Percentiles rank a stretch among this genome's conserved stretches.
phyloP scores from a whole-genome alignment of 352 stramenopile species.

The Hyaloperonospora brassicae region DNA sequence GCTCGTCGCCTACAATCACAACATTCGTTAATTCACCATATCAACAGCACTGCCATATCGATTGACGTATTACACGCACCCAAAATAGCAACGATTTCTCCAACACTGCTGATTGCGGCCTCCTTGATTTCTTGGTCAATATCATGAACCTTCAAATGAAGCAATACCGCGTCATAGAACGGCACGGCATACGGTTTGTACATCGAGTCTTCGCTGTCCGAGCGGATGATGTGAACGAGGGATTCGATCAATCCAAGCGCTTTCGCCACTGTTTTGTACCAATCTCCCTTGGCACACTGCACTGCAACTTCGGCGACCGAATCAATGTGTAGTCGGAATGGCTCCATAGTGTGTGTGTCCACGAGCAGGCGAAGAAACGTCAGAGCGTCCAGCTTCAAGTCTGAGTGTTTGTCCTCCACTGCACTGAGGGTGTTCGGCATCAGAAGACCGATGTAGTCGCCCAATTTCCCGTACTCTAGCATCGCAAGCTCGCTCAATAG shows the following conservation, averaged over 20 bases:
- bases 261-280: conserved; percentile 98
- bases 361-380: conserved; percentile 89
- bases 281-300: conserved; percentile 90
- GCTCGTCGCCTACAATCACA: conserved; percentile 52
- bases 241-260: conserved; percentile 89
- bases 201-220: conserved; percentile 24
- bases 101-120: conserved; percentile 88
- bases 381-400: conserved; percentile 94
- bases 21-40: conserved; percentile 5
- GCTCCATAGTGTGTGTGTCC: conserved; percentile 78
- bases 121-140: conserved; percentile 99
- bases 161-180: conserved; percentile 90
- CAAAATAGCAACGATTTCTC: conserved; percentile 76
- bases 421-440: conserved; percentile 82
- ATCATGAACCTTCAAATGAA: conserved; percentile 92
- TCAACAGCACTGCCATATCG: conserved; percentile 1
- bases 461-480: conserved; percentile 65
- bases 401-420: conserved; percentile 87
- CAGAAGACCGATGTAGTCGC: conserved; percentile 56
- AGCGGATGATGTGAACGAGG: conserved; percentile 79
- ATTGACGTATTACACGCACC: conserved; percentile 23
- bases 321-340: conserved; percentile 75
- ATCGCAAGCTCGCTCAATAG: conserved; percentile 82
- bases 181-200: conserved; percentile 58
- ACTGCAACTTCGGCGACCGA: conserved; percentile 85